Conservation (phyloP, 257 asterid genomes). For the Rehmannia glutinosa region DNA sequence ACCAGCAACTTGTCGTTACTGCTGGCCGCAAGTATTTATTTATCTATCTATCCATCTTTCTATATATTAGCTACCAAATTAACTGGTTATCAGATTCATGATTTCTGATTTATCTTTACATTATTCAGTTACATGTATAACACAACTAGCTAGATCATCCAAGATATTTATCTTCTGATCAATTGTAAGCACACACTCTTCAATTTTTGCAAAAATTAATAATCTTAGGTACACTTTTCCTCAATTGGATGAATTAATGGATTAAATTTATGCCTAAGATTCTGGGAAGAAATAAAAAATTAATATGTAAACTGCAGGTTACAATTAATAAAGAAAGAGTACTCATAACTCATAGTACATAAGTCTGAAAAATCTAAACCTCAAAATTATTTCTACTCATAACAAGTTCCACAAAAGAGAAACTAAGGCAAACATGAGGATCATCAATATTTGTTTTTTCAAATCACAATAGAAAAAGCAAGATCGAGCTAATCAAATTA, state of each 20-base stretch:
- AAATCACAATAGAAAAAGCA: constrained; percentile 21
- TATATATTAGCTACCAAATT: not conserved
- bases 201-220: not conserved
- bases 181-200: constrained; percentile 11
- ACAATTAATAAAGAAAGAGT: constrained; percentile 23
- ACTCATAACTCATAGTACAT: not conserved
- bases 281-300: constrained; percentile 22
- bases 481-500: not conserved
- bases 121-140: too few species aligned
- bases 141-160: too few species aligned
- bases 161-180: not conserved
- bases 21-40: constrained; percentile 4
- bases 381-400: constrained; percentile 27
- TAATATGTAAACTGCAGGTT: constrained; percentile 24
- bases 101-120: too few species aligned
- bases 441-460: not conserved
- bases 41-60: not conserved
- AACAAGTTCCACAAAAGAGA: constrained; percentile 12
- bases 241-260: constrained; percentile 9
- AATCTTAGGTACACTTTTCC: not conserved
- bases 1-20: constrained; percentile 23
- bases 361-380: constrained; percentile 22
- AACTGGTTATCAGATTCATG: too few species aligned
- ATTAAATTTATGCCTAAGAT: constrained; percentile 22
- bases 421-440: not conserved